These are phyloP conservation scores for Paecilomyces sp. DNA, from an alignment of 2,329 filamentous ascomycete species.

Conservation along the genomic window DNA sequence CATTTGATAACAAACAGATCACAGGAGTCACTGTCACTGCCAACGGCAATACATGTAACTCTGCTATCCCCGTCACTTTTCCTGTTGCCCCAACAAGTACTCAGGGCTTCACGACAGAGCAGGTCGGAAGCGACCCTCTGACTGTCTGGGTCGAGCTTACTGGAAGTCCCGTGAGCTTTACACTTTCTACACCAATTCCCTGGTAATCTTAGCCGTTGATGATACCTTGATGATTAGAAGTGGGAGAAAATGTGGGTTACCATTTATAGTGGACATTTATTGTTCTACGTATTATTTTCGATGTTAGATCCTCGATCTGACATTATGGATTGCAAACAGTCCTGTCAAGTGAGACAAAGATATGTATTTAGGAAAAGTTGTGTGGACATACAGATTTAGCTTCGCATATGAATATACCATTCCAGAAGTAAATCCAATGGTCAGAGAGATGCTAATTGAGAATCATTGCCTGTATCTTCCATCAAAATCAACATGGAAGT, in stretches of 20 bases:
- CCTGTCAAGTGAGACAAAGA: background rate
- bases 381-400: background rate
- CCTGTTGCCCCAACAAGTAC: constrained; percentile 38
- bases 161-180: constrained; percentile 40
- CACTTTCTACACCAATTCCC: constrained; percentile 30
- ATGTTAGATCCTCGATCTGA: too few species aligned
- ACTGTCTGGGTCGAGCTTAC: constrained; percentile 45
- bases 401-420: background rate
- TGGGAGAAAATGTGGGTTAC: too few species aligned
- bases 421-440: background rate
- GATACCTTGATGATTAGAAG: too few species aligned
- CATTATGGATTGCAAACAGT: background rate
- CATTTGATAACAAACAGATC: constrained; percentile 39
- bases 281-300: background rate
- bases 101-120: constrained; percentile 41
- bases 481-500: too few species aligned
- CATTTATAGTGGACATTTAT: background rate
- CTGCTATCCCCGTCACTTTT: constrained; percentile 50
- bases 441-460: too few species aligned
- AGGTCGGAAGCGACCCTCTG: constrained; percentile 48
- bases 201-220: constrained; percentile 12
- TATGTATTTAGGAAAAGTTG: background rate
- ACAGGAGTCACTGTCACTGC: constrained; percentile 45
- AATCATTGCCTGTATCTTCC: too few species aligned
- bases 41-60: constrained; percentile 44